Percentiles rank a stretch among this genome's conserved stretches.
Conservation (phyloP, 768 basidiomycete genomes). For the Amanita brunnescens region DNA sequence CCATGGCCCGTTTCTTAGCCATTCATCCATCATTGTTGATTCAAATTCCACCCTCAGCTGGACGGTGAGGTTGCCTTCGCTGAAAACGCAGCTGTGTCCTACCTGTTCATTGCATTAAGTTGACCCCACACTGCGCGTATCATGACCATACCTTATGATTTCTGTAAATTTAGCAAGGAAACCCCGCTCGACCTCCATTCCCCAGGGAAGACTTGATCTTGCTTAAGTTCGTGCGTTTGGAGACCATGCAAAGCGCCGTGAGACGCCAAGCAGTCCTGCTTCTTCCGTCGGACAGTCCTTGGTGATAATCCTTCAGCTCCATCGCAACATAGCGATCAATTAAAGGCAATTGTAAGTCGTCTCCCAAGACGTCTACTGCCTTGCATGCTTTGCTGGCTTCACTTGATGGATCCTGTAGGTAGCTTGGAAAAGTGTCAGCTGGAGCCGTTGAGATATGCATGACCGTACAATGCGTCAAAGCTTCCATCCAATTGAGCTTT, state of each 20-base stretch:
- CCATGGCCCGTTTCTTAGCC: slow-evolving; percentile 70
- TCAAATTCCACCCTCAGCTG: slow-evolving; percentile 89
- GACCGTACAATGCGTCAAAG: slow-evolving; percentile 85
- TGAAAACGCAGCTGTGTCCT: slow-evolving; percentile 74
- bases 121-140: not conserved
- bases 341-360: slow-evolving; percentile 71
- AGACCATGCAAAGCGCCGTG: slow-evolving; percentile 94
- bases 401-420: slow-evolving; percentile 67
- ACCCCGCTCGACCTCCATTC: slow-evolving; percentile 84
- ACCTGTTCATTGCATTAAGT: slow-evolving; percentile 33
- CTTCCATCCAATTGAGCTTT: slow-evolving; percentile 87
- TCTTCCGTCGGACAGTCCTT: slow-evolving; percentile 93
- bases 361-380: slow-evolving; percentile 84
- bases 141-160: slow-evolving; percentile 60
- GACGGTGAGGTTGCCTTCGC: slow-evolving; percentile 76
- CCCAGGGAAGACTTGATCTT: slow-evolving; percentile 72
- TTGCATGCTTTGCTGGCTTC: slow-evolving; percentile 72
- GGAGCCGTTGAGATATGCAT: not conserved
- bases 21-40: too few species aligned
- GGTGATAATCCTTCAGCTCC: slow-evolving; percentile 91
- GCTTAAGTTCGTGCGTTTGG: slow-evolving; percentile 81
- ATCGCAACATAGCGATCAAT: slow-evolving; percentile 85
- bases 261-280: slow-evolving; percentile 93
- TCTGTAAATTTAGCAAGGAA: slow-evolving; percentile 80
- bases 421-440: slow-evolving; percentile 28